Conservation (phyloP, 768 basidiomycete species). For the Trichaptum fuscoviolaceum region DNA sequence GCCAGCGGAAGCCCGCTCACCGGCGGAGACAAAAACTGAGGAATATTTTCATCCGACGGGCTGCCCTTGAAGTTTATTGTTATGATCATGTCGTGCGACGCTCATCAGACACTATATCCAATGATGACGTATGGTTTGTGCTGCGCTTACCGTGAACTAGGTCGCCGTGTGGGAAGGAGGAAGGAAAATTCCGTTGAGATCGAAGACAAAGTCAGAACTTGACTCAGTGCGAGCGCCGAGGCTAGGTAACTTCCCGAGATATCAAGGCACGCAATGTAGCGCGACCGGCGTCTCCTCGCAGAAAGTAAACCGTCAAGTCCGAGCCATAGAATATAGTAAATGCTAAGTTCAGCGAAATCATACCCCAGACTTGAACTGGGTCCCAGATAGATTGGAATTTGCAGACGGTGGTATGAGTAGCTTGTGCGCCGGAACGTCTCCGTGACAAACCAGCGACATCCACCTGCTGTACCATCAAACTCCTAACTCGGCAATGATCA, state of each 20-base stretch:
- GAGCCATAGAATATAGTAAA: no score
- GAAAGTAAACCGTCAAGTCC: neutral
- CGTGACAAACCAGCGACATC: neutral
- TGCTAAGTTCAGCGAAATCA: no score
- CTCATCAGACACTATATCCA: neutral
- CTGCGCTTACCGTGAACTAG: neutral
- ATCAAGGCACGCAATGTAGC: neutral
- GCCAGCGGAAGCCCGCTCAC: neutral
- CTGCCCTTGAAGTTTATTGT: neutral
- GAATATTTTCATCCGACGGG: neutral
- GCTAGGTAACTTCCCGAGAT: neutral
- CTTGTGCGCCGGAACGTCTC: no score
- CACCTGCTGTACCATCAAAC: neutral
- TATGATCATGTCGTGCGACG: neutral
- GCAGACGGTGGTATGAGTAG: no score
- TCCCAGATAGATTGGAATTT: no score
- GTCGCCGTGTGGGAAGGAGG: neutral
- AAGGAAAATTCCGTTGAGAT: neutral
- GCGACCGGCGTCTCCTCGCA: neutral
- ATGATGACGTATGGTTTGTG: neutral
- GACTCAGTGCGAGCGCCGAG: neutral
- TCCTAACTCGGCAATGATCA: neutral
- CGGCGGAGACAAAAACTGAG: neutral
- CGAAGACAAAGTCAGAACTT: neutral
- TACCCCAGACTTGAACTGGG: no score